Conservation (phyloP, 345 rosid species). For the Brassica cretica region DNA sequence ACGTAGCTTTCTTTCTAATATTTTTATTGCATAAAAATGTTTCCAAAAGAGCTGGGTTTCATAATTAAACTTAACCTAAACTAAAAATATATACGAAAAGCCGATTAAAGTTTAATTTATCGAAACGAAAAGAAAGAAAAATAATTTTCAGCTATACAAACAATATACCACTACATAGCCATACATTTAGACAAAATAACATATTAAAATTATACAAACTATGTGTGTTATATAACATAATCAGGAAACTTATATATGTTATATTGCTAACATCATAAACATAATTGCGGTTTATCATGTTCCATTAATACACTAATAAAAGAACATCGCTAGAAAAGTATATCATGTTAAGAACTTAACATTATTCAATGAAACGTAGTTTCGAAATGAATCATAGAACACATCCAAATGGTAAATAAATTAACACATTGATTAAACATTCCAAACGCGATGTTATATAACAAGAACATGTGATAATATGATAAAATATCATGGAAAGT, state of each 20-base stretch:
- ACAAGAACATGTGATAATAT: neutral
- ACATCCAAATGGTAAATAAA: no score
- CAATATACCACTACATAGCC: neutral
- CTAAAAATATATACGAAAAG: neutral
- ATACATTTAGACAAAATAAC: neutral
- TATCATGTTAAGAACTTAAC: no score
- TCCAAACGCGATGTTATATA: no score
- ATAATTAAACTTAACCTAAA: neutral
- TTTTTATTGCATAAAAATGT: neutral
- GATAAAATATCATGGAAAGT: neutral
- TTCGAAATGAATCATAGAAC: neutral
- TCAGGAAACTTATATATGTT: neutral
- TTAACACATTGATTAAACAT: neutral
- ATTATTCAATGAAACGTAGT: neutral
- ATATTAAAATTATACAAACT: neutral
- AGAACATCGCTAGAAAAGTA: neutral
- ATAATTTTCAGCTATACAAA: no score
- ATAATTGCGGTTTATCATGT: no score
- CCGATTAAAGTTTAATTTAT: neutral
- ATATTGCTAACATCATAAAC: neutral
- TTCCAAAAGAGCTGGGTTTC: neutral
- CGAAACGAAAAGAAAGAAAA: neutral
- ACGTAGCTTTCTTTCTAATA: neutral
- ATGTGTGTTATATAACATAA: no score
- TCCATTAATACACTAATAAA: no score